Conservation (phyloP, 208 protist genomes). For the Crithidia bombi region DNA sequence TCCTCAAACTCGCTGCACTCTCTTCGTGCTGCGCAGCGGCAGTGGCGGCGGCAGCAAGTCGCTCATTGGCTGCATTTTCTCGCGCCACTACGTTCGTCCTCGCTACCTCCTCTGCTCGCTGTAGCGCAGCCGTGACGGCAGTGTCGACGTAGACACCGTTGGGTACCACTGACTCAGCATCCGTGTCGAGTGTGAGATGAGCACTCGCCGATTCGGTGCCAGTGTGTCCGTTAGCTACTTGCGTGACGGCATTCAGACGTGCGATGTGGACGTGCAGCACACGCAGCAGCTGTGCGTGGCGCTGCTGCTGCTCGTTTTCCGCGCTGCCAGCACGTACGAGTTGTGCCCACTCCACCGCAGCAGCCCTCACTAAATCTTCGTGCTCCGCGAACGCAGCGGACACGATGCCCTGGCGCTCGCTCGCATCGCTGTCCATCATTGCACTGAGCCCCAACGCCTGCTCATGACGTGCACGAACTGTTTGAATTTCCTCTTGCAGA, state of each 20-base stretch:
- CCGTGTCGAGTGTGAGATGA: neutral
- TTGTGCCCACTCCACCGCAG: neutral
- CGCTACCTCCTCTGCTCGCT: neutral
- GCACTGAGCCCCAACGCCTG: neutral
- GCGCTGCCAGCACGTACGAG: neutral
- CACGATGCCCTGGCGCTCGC: neutral
- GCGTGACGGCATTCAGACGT: neutral
- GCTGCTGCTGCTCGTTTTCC: neutral
- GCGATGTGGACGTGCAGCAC: neutral
- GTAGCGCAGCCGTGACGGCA: neutral
- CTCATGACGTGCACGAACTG: neutral
- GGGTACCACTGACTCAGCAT: neutral
- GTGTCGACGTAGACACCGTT: neutral
- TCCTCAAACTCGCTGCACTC: neutral
- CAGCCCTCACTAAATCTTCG: neutral
- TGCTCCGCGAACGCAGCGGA: neutral
- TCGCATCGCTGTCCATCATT: neutral
- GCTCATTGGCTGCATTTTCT: neutral
- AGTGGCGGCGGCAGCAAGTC: neutral
- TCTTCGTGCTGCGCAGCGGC: neutral
- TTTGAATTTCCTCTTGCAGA: constrained; percentile 2
- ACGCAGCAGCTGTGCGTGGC: neutral
- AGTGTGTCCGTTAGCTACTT: neutral
- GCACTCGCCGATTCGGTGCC: too few relatives aligned
- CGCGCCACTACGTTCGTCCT: neutral